phyloP scores from a whole-genome alignment of 805 yeast species.

The Barnettozyma vustinii region DNA sequence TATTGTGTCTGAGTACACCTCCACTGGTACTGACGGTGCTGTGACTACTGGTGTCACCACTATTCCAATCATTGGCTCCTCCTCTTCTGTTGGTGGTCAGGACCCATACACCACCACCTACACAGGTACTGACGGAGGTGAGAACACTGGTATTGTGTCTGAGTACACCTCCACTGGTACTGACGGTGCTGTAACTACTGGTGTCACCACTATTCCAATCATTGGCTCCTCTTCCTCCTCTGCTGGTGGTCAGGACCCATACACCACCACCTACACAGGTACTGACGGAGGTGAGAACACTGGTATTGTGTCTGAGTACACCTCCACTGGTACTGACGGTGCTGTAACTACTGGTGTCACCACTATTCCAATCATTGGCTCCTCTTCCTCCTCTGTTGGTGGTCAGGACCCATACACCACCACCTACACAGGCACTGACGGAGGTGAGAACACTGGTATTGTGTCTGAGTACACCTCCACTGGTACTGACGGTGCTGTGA shows the following conservation, averaged over 20 bases:
- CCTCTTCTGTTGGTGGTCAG: neutral
- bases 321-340: constrained; percentile 1
- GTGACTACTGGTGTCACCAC: constrained; percentile 3
- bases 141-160: constrained; percentile 5
- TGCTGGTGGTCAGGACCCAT: neutral
- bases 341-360: neutral
- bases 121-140: constrained; percentile 1
- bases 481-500: constrained; percentile 1
- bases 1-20: constrained; percentile 5
- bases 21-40: constrained; percentile 4
- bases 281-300: neutral
- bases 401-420: neutral
- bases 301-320: constrained; percentile 1
- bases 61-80: neutral
- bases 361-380: neutral
- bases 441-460: too few relatives aligned
- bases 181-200: constrained; percentile 3
- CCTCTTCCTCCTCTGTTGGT: too few relatives aligned
- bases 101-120: constrained; percentile 2
- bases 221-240: neutral
- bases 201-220: constrained; percentile 4
- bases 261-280: constrained; percentile 2
- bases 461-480: too few relatives aligned
- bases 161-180: constrained; percentile 6
- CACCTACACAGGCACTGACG: too few relatives aligned